phyloP scores from a whole-genome alignment of 176 grass and related monocot species.

The Aegilops umbellulata region DNA sequence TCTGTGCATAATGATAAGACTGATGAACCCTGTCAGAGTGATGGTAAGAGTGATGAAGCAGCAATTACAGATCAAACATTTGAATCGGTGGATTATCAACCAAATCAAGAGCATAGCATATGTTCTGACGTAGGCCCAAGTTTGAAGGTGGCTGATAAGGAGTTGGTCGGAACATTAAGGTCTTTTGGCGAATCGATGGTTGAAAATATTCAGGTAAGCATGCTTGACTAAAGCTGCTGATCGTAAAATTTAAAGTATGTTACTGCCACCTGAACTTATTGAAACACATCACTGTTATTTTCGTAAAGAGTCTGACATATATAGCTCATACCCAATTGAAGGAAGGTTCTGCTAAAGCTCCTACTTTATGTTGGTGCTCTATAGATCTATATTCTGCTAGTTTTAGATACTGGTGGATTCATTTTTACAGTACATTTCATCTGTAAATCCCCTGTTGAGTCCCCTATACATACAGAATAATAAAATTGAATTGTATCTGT shows the following conservation, averaged over 20 bases:
- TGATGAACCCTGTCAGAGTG: conserved; percentile 17
- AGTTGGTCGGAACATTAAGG: conserved; percentile 59
- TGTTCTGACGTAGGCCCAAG: conserved; percentile 28
- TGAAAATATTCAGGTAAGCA: conserved; percentile 87
- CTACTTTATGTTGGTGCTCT: background rate
- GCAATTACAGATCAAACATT: conserved; percentile 15
- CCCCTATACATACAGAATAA: background rate
- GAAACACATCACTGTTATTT: background rate
- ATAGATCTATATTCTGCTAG: conserved; percentile 9
- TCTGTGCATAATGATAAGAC: conserved; percentile 21
- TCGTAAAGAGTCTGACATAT: background rate
- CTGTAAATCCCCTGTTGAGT: background rate
- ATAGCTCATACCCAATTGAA: background rate
- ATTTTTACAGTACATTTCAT: background rate
- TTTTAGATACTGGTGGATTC: background rate
- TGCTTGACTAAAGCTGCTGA: background rate
- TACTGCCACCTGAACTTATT: background rate
- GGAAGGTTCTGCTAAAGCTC: conserved; percentile 5
- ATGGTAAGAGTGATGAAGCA: conserved; percentile 31
- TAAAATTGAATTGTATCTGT: background rate
- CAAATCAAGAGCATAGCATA: background rate
- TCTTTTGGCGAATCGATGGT: conserved; percentile 75
- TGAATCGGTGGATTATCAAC: conserved; percentile 28
- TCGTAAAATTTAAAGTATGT: background rate
- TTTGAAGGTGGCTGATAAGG: conserved; percentile 48